Percentiles rank a stretch among this genome's conserved stretches.
Conservation (phyloP, 2,329 filamentous ascomycete genomes). For the Xylaria sp. region DNA sequence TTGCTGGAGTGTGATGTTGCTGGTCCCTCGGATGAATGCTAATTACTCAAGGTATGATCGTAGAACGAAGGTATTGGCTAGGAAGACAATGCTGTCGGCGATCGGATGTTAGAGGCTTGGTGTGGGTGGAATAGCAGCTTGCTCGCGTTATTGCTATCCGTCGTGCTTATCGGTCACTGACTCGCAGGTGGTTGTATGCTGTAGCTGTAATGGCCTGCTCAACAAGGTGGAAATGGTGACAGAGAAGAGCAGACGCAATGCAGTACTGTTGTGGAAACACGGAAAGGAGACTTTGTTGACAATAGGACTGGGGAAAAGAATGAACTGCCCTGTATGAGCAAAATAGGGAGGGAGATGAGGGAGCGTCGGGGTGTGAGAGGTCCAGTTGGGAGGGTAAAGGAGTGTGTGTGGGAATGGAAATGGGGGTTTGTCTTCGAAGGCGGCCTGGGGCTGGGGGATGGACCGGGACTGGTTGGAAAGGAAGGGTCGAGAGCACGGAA, state of each 20-base stretch:
- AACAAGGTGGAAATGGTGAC: constrained; percentile 4
- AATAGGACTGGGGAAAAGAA: constrained; percentile 21
- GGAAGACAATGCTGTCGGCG: background rate
- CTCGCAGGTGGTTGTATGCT: constrained; percentile 1
- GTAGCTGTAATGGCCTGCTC: background rate
- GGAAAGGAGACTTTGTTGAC: constrained; percentile 21
- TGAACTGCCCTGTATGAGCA: constrained; percentile 28
- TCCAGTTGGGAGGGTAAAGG: constrained; percentile 25
- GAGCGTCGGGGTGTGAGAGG: constrained; percentile 23
- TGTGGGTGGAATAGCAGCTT: background rate
- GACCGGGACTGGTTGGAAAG: too few species aligned
- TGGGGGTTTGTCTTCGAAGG: constrained; percentile 25
- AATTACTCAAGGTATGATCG: constrained; percentile 1
- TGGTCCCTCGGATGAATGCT: background rate
- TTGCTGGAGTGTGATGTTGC: background rate
- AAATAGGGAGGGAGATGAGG: constrained; percentile 29
- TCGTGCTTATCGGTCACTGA: constrained; percentile 9
- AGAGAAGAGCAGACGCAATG: constrained; percentile 3
- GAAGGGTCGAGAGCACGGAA: too few species aligned
- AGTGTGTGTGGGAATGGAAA: constrained; percentile 22
- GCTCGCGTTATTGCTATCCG: constrained; percentile 1
- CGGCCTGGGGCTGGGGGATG: constrained; percentile 14
- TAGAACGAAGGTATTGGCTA: background rate
- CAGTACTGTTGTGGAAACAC: constrained; percentile 15
- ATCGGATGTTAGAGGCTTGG: background rate